Percentiles rank a stretch among this genome's conserved stretches.
These are phyloP conservation scores for Pythium sp. DNA, from an alignment of 352 stramenopile genomes.

Conservation along the genomic window DNA sequence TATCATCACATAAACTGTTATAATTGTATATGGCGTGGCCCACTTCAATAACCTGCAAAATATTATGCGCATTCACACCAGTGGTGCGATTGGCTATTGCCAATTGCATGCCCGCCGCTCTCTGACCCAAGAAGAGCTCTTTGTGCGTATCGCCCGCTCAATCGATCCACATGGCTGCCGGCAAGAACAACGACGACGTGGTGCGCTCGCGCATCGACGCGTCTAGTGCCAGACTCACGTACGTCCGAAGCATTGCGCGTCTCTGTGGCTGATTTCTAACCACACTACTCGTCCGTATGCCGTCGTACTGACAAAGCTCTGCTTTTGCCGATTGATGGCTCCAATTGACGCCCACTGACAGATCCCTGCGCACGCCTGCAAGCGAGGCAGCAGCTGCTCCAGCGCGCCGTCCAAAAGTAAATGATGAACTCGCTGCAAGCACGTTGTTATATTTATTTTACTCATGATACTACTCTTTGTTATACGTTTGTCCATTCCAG, in stretches of 20 bases:
- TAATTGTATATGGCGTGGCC: neutral
- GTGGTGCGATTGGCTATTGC: conserved; percentile 6
- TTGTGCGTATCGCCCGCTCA: neutral
- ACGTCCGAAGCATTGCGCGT: conserved; percentile 8
- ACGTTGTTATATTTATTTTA: neutral
- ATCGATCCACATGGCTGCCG: conserved; percentile 31
- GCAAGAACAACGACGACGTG: conserved; percentile 38
- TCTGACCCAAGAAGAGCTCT: neutral
- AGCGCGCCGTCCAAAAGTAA: conserved; percentile 54
- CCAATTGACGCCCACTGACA: conserved; percentile 11
- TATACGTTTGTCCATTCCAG: conserved; percentile 19
- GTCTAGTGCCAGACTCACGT: conserved; percentile 68
- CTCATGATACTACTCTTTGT: neutral
- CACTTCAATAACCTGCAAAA: neutral
- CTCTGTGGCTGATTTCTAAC: neutral
- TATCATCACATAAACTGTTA: neutral
- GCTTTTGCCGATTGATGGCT: neutral
- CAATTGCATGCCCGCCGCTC: conserved; percentile 2
- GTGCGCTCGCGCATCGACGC: conserved; percentile 68
- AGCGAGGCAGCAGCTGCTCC: conserved; percentile 28
- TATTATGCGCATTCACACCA: conserved; percentile 10
- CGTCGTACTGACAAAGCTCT: neutral
- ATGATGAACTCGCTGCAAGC: neutral
- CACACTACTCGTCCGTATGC: neutral
- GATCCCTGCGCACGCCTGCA: conserved; percentile 52